A percentile compares a stretch with the other conserved stretches of the same genome.
Conservation (phyloP, 192 early-diverging fungal species). For the Geosiphon pyriformis region DNA sequence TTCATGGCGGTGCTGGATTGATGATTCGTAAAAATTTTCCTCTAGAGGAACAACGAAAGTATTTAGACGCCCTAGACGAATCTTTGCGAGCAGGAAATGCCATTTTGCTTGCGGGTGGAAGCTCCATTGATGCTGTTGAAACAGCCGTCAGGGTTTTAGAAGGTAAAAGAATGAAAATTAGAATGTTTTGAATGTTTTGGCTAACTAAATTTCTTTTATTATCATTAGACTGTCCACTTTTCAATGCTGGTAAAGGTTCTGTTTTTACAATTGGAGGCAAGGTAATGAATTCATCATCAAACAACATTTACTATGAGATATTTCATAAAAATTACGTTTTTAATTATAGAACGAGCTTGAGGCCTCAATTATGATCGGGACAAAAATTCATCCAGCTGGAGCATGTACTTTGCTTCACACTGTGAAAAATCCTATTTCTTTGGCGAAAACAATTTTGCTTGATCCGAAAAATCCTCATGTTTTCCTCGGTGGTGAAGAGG, state of each 20-base stretch:
- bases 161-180: constrained; percentile 27
- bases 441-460: constrained; percentile 32
- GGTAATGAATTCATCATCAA: constrained; percentile 20
- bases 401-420: constrained; percentile 35
- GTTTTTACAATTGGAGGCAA: constrained; percentile 39
- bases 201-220: too few relatives aligned
- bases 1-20: constrained; percentile 37
- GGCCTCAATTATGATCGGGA: constrained; percentile 44
- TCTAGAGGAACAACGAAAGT: constrained; percentile 23
- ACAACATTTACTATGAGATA: too few relatives aligned
- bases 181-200: too few relatives aligned
- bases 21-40: constrained; percentile 28
- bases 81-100: constrained; percentile 32
- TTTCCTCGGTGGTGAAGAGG: constrained; percentile 36
- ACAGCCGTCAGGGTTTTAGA: constrained; percentile 32
- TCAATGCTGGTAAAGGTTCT: constrained; percentile 45
- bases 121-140: constrained; percentile 34
- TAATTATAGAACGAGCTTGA: constrained; percentile 31
- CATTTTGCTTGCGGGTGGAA: constrained; percentile 28
- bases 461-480: constrained; percentile 31
- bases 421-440: constrained; percentile 41
- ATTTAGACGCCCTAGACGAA: constrained; percentile 27
- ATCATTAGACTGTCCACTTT: constrained; percentile 41
- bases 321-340: too few relatives aligned
- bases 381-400: constrained; percentile 26